phyloP scores from a whole-genome alignment of 2,329 filamentous ascomycete species.

The Aureobasidium namibiae region DNA sequence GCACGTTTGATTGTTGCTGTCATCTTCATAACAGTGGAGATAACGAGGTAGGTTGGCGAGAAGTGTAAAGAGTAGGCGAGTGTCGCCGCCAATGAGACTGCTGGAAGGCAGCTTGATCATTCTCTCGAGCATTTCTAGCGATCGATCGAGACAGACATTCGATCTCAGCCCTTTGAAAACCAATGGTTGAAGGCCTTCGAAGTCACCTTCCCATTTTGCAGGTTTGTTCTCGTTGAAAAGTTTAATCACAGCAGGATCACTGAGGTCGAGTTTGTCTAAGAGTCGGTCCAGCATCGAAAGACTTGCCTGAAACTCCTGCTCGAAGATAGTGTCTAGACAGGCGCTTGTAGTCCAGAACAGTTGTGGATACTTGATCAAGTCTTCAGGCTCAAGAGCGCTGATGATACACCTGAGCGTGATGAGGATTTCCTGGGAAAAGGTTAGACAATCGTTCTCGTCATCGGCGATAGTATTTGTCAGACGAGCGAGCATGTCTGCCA shows the following conservation, averaged over 20 bases:
- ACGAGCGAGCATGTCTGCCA: constrained; percentile 91
- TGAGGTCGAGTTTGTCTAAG: constrained; percentile 74
- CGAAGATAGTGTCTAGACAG: constrained; percentile 93
- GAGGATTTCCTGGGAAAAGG: constrained; percentile 95
- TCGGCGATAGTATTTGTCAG: constrained; percentile 96
- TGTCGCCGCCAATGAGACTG: constrained; percentile 71
- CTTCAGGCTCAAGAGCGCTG: constrained; percentile 67
- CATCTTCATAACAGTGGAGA: constrained; percentile 65
- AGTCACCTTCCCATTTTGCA: constrained; percentile 76
- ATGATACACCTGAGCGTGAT: constrained; percentile 92
- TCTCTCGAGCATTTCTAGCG: constrained; percentile 68
- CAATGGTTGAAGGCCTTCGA: constrained; percentile 77
- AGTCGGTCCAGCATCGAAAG: constrained; percentile 86
- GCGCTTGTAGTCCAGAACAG: constrained; percentile 97
- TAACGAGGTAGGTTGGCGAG: constrained; percentile 88
- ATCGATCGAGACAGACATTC: constrained; percentile 69
- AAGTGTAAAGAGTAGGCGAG: constrained; percentile 74
- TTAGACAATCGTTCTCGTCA: constrained; percentile 85
- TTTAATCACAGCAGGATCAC: constrained; percentile 58
- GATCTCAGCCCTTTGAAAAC: constrained; percentile 91
- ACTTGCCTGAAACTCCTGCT: constrained; percentile 86
- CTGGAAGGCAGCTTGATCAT: constrained; percentile 73
- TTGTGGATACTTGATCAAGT: constrained; percentile 83
- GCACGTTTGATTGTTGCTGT: constrained; percentile 34
- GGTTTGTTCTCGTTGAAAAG: constrained; percentile 72